phyloP scores from a whole-genome alignment of 306 rosid genomes.

The Coriaria nepalensis region DNA sequence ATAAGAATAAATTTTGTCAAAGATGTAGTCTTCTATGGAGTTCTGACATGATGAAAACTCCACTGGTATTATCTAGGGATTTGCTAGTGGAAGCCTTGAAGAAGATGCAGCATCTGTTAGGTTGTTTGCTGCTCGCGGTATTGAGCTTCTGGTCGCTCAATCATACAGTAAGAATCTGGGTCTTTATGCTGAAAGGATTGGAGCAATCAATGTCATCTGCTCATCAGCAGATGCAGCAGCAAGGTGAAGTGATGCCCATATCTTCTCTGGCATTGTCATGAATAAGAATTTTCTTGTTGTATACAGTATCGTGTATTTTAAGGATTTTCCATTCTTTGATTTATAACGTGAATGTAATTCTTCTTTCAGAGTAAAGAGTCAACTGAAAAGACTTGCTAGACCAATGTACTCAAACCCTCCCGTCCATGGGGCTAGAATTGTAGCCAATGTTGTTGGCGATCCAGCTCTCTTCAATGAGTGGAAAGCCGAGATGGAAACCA shows the following conservation, averaged over 20 bases:
- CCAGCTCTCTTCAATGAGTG: constrained; percentile 71
- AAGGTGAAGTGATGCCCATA: constrained; percentile 34
- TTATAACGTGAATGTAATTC: constrained; percentile 2
- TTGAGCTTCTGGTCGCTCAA: constrained; percentile 91
- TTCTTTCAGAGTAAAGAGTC: constrained; percentile 81
- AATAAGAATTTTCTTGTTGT: too few relatives aligned
- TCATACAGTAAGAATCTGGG: constrained; percentile 98
- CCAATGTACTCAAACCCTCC: constrained; percentile 99
- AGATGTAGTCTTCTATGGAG: neutral
- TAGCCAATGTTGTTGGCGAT: constrained; percentile 84
- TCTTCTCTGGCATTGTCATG: neutral
- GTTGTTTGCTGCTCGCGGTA: constrained; percentile 73
- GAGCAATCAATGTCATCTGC: constrained; percentile 83
- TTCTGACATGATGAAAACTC: constrained; percentile 3
- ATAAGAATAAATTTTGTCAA: too few relatives aligned
- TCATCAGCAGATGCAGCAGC: constrained; percentile 73
- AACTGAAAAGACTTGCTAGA: constrained; percentile 87
- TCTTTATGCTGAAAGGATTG: constrained; percentile 94
- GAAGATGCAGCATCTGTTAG: constrained; percentile 81
- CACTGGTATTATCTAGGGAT: constrained; percentile 45
- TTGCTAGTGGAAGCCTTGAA: constrained; percentile 99
- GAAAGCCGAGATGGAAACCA: constrained; percentile 97
- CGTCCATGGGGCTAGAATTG: constrained; percentile 84
- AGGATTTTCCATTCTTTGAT: constrained; percentile 2
- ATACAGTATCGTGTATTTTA: too few relatives aligned